phyloP scores from a whole-genome alignment of 208 protist genomes.

The Novymonas esmeraldas region DNA sequence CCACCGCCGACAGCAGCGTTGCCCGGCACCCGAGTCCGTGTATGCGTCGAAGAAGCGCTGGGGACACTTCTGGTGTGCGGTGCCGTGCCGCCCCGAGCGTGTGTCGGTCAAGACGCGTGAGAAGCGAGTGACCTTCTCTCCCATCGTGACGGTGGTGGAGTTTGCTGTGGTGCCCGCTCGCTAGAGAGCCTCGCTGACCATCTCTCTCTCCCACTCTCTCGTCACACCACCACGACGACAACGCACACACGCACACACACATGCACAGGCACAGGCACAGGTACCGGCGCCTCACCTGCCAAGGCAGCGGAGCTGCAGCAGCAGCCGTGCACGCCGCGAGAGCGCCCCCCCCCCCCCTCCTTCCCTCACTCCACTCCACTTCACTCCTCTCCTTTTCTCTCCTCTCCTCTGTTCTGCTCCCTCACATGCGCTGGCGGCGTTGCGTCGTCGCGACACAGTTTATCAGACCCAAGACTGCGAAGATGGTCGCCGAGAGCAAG shows the following conservation, averaged over 20 bases:
- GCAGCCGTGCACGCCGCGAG: background rate
- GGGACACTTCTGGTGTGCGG: constrained; percentile 30
- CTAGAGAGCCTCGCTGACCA: background rate
- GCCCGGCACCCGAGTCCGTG: constrained; percentile 3
- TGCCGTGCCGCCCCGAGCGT: constrained; percentile 26
- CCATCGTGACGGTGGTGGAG: constrained; percentile 28
- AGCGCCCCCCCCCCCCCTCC: background rate
- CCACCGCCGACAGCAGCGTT: background rate
- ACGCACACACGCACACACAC: no score
- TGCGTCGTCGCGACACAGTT: constrained; percentile 10
- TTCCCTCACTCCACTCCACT: background rate
- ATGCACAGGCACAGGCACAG: no score
- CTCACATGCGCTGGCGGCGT: background rate
- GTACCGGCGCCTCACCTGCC: no score
- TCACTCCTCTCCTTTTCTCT: constrained; percentile 1
- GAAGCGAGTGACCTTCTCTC: constrained; percentile 32
- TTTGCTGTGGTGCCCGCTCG: constrained; percentile 10
- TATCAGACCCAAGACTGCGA: constrained; percentile 34
- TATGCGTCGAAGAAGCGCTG: constrained; percentile 24
- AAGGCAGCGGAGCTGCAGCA: no score
- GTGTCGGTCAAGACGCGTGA: constrained; percentile 11
- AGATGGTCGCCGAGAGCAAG: constrained; percentile 87
- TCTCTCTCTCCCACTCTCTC: background rate
- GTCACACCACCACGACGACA: background rate
- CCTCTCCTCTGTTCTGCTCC: constrained; percentile 11